A percentile compares a stretch with the other conserved stretches of the same genome.
These are phyloP conservation scores for Ceratobasidium sp. DNA, from an alignment of 1,284 basidiomycete genomes.

Conservation along the genomic window DNA sequence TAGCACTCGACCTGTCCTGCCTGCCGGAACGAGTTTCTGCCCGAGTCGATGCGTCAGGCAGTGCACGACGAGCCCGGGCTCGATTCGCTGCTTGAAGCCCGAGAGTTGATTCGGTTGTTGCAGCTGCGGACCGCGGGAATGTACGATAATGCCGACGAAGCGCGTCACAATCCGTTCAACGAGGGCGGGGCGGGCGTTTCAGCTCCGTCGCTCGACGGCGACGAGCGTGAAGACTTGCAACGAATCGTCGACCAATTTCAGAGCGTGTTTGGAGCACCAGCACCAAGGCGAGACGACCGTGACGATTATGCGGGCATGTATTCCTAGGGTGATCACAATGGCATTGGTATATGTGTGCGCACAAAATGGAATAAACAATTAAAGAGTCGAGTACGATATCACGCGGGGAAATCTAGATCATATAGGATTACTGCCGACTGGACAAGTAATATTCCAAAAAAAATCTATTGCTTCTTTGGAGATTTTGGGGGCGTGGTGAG, in stretches of 20 bases:
- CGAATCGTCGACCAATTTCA: not conserved
- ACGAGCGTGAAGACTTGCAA: not conserved
- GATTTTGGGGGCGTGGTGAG: conserved; percentile 17
- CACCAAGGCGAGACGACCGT: conserved; percentile 22
- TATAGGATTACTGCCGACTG: not conserved
- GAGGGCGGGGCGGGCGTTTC: conserved; percentile 5
- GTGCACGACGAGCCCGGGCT: conserved; percentile 6
- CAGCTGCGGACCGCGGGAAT: not conserved
- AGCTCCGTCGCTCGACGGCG: not conserved
- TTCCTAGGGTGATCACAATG: conserved; percentile 14
- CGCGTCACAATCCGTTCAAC: conserved; percentile 21
- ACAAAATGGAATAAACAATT: not conserved
- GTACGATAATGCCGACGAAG: conserved; percentile 2
- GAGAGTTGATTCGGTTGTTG: conserved; percentile 16
- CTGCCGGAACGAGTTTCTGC: conserved; percentile 33
- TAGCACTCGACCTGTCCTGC: conserved; percentile 41
- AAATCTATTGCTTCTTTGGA: conserved; percentile 17
- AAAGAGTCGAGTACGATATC: not conserved
- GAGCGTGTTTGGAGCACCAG: not conserved
- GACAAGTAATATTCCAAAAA: not conserved
- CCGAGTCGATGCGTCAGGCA: not conserved
- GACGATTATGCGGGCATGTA: conserved; percentile 39
- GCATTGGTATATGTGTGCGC: conserved; percentile 26
- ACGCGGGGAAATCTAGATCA: not conserved
- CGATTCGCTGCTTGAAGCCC: conserved; percentile 8